These are phyloP conservation scores for Lactarius vividus DNA, from an alignment of 768 basidiomycete genomes.

Conservation along the genomic window DNA sequence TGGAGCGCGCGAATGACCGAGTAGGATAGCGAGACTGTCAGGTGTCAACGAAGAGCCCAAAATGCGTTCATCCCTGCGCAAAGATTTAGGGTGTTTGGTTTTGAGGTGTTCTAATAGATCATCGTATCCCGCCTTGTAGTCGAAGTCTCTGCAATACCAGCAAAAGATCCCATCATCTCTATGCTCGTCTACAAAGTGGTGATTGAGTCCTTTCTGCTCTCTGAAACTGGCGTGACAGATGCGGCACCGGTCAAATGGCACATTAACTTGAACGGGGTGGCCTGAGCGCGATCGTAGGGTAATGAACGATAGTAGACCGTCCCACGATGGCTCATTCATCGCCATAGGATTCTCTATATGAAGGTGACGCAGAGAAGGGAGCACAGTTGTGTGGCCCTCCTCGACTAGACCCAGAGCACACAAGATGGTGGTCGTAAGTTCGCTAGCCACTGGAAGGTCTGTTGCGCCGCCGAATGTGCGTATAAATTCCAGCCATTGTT, in stretches of 20 bases:
- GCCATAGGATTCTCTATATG: background rate
- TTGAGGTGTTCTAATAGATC: too few relatives aligned
- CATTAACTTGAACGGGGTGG: background rate
- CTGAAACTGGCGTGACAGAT: too few relatives aligned
- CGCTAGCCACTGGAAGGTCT: background rate
- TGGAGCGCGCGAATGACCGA: too few relatives aligned
- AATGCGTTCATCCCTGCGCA: background rate
- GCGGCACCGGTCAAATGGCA: too few relatives aligned
- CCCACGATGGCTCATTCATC: background rate
- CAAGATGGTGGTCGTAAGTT: background rate
- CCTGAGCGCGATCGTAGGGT: background rate
- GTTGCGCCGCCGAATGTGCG: background rate
- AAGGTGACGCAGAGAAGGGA: background rate
- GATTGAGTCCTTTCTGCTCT: too few relatives aligned
- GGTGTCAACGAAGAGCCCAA: too few relatives aligned
- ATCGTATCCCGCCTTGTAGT: too few relatives aligned
- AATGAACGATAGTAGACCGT: background rate
- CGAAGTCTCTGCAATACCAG: too few relatives aligned
- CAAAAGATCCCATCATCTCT: too few relatives aligned
- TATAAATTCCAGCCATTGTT: background rate
- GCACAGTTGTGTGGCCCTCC: background rate
- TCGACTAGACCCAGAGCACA: conserved; percentile 15
- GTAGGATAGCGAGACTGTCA: too few relatives aligned
- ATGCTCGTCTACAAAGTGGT: too few relatives aligned
- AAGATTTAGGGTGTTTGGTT: too few relatives aligned